Percentiles rank a stretch among this genome's conserved stretches.
Conservation (phyloP, 2,329 filamentous ascomycete genomes). For the Arthrinium puccinioides region DNA sequence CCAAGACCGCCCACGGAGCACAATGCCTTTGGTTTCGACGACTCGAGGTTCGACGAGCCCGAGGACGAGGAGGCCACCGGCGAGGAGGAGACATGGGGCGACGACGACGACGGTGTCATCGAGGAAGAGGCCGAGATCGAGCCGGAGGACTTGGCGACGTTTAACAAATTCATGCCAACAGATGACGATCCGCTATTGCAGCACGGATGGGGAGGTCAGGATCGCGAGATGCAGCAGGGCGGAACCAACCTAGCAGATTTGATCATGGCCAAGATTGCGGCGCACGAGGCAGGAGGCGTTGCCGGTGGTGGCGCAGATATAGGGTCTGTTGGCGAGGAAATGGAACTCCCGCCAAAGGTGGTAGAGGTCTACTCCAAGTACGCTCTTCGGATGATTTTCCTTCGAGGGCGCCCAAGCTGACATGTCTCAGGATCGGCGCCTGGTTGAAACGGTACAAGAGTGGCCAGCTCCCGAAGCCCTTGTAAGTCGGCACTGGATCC, state of each 20-base stretch:
- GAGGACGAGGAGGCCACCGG: slow-evolving; percentile 39
- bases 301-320: slow-evolving; percentile 36
- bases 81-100: slow-evolving; percentile 51
- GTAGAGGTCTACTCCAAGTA: slow-evolving; percentile 93
- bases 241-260: slow-evolving; percentile 78
- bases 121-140: slow-evolving; percentile 74
- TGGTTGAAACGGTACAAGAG: slow-evolving; percentile 61
- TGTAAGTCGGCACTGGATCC: too few species aligned
- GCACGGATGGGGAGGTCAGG: slow-evolving; percentile 48
- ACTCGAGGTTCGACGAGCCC: slow-evolving; percentile 57
- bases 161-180: slow-evolving; percentile 79
- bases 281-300: slow-evolving; percentile 63
- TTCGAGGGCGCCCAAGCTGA: too few species aligned
- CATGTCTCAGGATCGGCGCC: too few species aligned
- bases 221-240: slow-evolving; percentile 27
- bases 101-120: slow-evolving; percentile 72
- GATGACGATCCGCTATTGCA: slow-evolving; percentile 66
- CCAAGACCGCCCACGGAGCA: slow-evolving; percentile 31
- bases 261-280: slow-evolving; percentile 89
- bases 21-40: slow-evolving; percentile 76
- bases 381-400: too few species aligned
- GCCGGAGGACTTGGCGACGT: slow-evolving; percentile 80
- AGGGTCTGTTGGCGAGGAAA: slow-evolving; percentile 65
- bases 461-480: slow-evolving; percentile 72
- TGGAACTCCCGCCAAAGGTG: slow-evolving; percentile 83